phyloP scores from a whole-genome alignment of 2,329 filamentous ascomycete genomes.

The Sporothrix variecibatus region DNA sequence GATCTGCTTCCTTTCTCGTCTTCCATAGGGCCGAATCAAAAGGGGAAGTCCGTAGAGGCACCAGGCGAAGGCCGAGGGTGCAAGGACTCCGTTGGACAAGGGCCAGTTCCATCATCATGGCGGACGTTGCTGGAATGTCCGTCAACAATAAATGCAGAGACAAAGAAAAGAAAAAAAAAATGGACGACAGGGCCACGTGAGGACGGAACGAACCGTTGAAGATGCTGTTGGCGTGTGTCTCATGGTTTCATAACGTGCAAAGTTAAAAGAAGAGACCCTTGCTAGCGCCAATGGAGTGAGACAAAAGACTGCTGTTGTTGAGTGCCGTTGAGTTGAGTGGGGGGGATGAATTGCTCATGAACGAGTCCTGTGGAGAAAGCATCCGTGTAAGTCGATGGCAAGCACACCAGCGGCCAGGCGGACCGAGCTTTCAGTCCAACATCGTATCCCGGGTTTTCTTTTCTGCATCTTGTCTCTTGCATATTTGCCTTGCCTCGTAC shows the following conservation, averaged over 20 bases:
- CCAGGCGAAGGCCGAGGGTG: neutral
- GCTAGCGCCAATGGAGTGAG: neutral
- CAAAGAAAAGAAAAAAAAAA: neutral
- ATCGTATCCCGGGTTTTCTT: slow-evolving; percentile 6
- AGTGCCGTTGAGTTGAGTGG: slow-evolving; percentile 12
- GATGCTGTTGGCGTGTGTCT: neutral
- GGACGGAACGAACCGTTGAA: slow-evolving; percentile 4
- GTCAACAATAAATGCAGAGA: neutral
- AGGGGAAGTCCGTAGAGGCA: neutral
- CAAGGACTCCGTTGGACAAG: neutral
- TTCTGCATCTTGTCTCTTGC: neutral
- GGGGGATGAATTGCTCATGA: neutral
- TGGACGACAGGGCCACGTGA: neutral
- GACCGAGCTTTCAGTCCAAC: slow-evolving; percentile 12
- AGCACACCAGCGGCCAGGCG: neutral
- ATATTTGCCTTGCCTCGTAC: neutral
- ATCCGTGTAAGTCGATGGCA: neutral
- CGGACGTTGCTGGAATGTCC: neutral
- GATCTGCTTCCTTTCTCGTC: neutral
- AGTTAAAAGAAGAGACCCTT: neutral
- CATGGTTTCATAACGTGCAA: neutral
- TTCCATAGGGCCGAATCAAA: slow-evolving; percentile 7
- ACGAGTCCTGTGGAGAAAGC: neutral
- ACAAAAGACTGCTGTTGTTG: neutral
- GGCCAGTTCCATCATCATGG: neutral